Conservation (phyloP, 176 grass and related monocot genomes). For the Bonia amplexicaulis region DNA sequence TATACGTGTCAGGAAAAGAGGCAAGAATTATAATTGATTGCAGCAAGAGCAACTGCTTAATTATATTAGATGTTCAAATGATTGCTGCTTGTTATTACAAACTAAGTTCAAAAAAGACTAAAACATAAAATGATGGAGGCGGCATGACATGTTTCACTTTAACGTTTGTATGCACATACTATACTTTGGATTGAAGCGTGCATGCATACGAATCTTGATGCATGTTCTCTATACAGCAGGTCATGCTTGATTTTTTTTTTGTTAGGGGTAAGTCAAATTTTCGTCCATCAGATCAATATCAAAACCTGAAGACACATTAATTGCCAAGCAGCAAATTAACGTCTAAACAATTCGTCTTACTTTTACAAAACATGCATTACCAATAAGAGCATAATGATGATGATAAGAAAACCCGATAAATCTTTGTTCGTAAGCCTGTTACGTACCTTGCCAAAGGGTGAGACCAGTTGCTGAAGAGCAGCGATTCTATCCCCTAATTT, state of each 20-base stretch:
- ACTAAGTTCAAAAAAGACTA: not conserved
- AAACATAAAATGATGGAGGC: not conserved
- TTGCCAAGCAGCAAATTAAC: not conserved
- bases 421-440: not conserved
- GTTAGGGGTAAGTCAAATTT: not conserved
- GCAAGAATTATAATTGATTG: not conserved
- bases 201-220: not conserved
- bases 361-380: not conserved
- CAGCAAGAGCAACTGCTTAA: not conserved
- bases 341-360: not conserved
- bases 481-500: conserved; percentile 95
- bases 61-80: not conserved
- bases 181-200: not conserved
- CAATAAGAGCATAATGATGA: not conserved
- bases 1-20: not conserved
- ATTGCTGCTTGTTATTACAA: not conserved
- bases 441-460: conserved; percentile 97
- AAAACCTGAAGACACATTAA: not conserved
- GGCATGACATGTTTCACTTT: not conserved
- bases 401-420: not conserved
- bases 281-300: not conserved
- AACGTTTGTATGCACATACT: not conserved
- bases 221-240: not conserved
- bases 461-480: conserved; percentile 90
- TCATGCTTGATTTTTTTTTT: not conserved